Evolutionary conservation across 2,329 filamentous ascomycete genomes (phyloP), one percentile per base, ranked within the genome.

Genomic region (Sclerotinia glacialis): DNA sequence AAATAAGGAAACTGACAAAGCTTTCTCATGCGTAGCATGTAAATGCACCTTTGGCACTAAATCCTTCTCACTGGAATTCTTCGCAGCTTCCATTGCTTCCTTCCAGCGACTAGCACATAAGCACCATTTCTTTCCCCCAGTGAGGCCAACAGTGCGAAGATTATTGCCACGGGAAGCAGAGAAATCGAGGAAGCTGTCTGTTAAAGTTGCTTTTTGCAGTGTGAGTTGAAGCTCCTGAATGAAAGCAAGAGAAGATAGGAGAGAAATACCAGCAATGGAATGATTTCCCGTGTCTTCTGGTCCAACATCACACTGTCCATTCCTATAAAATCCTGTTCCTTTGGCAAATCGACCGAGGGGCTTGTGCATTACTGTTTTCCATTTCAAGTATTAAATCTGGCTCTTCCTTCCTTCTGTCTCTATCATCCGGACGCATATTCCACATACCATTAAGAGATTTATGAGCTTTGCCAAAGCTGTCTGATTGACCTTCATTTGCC

Each of bases 121-220:
- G 75, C 86, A 89, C 85, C 86, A 88, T 74, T 83, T 85, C 72
- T 85, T 87, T 9, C 86, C 85, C 16, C 78, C 82, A 26, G 79
- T 83, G 65, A 88, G 79, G 3, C 85, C 85, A 26, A 80, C 79
- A 6, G 75, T 72, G 31, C 84, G 80, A 44, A 89, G 78, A 72
- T 88, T 83, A 72, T 88, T 88, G 49, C 85, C 86, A 47, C 81
- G 80, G 5, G 80, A 78, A 23, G 85, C 84, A 42, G 81, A 81
- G 78, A 85, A 88, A 73, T 87, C 83, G 44, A 88, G 83, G 75
- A 89, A 89, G 71, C 85, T 82, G 67, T 86, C 80, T 11, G 83
- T 85, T 1, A 89, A 78, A 37, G 85, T 80, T 62, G 80, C 83
- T 74, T 40, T 40, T 3, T 1, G 37, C 3, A 40, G 37, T 11